Evolutionary conservation across 106 monocot genomes (phyloP), one percentile per base, ranked within the genome.

Genomic region (Triglochin maritima): DNA sequence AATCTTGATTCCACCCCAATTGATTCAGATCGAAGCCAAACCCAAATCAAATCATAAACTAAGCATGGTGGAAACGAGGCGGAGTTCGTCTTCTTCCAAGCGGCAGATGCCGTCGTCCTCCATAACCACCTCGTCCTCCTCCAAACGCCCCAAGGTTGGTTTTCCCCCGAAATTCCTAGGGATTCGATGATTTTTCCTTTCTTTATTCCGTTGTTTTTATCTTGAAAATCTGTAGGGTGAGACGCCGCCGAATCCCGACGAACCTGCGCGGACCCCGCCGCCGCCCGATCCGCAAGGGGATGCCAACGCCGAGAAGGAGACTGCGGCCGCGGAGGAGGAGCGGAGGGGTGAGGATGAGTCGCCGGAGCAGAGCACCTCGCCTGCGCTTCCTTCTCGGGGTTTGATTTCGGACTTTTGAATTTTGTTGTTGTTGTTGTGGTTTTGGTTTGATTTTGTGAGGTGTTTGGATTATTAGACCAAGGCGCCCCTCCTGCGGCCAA

Each of bases 51-150:
- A 29, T 29, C 29, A 0, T 29, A 29, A 29, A 29, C 29, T 29
- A 29, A 29, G 29, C 13, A 74, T 63, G 83, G 79, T 83, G 65
- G 83, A 79, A 65, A 79, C 79, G 2, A 66, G 79, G 64, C 71
- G 83, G 66, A 80, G 79, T 61, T 83, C 79, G 50, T 62, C 83
- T 5, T 64, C 79, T n/a, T 72, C 79, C 4, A 79, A 83, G 58
- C 75, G 56, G 8, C 53, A 79, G 46, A 16, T 41, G 48, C 4
- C 49, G 10, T 64, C 49, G 17, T 65, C 76, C 11, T 57, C 79
- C 42, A 10, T 42, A 10, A 17, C 79, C 9, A 3, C 72, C 9
- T 44, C 70, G 9, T 59, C 78, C 17, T n/a, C 65, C n/a, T 42
- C 79, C 8, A 83, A 83, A 71, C 79, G 83, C 15, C n/a, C 75